Evolutionary conservation across 2,329 filamentous ascomycete species (phyloP).

Genomic region (Stromatinia cepivora): DNA sequence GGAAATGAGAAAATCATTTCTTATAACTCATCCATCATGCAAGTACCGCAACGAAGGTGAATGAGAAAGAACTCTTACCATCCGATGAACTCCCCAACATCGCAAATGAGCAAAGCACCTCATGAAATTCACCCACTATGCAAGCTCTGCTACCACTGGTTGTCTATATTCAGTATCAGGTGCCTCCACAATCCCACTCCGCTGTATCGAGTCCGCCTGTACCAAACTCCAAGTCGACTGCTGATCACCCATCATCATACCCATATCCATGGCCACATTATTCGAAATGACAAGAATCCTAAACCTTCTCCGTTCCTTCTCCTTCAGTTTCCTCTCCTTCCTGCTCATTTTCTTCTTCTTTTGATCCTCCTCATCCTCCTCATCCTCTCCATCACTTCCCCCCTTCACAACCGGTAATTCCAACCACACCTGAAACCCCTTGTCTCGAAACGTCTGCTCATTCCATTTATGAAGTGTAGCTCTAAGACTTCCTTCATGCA

Average conservation of each 20-base stretch:
- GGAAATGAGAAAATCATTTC: neutral
- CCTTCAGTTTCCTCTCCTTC: conserved; percentile 18
- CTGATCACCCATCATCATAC: neutral
- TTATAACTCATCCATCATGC: neutral
- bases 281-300: conserved; percentile 27
- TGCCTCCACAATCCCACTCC: conserved; percentile 1
- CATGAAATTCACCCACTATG: neutral
- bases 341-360: neutral
- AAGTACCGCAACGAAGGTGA: neutral
- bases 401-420: conserved; percentile 30
- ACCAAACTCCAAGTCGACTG: neutral
- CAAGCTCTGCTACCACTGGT: neutral
- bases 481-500: conserved; percentile 30
- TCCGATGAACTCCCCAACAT: neutral
- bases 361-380: neutral
- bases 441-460: conserved; percentile 25
- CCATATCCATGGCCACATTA: neutral
- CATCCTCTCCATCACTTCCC: conserved; percentile 22
- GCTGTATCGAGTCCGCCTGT: neutral
- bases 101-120: neutral
- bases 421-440: conserved; percentile 35
- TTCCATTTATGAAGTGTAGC: conserved; percentile 32
- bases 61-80: neutral
- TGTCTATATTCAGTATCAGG: conserved; percentile 1
- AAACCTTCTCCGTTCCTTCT: conserved; percentile 25